Conservation (phyloP, 1,284 basidiomycete species). For the Grifola frondosa region DNA sequence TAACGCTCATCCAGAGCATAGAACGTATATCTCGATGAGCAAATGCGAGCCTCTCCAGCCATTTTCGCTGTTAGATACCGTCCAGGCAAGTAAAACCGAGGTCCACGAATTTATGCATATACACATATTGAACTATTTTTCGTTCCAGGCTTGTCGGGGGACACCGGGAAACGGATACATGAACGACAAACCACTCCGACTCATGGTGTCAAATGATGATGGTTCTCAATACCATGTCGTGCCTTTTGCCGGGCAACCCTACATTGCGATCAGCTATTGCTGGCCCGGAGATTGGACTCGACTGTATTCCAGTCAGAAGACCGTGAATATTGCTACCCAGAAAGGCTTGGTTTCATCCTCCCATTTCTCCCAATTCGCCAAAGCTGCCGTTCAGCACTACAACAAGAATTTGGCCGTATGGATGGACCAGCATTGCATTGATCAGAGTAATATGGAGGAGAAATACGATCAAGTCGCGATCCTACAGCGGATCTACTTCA, state of each 20-base stretch:
- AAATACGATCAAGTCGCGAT: conserved; percentile 16
- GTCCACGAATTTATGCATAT: too few species aligned
- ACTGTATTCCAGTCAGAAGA: conserved; percentile 1
- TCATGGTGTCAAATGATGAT: conserved; percentile 1
- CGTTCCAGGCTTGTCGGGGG: conserved; percentile 15
- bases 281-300: conserved; percentile 5
- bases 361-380: conserved; percentile 14
- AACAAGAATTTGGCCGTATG: conserved; percentile 6
- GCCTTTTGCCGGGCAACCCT: conserved; percentile 10
- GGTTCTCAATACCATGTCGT: conserved; percentile 4
- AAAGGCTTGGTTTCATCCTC: not conserved
- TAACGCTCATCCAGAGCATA: too few species aligned
- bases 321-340: not conserved
- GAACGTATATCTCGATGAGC: too few species aligned
- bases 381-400: conserved; percentile 4
- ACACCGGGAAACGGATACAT: not conserved
- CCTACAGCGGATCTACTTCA: conserved; percentile 14
- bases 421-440: conserved; percentile 17
- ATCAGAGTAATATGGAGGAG: conserved; percentile 8
- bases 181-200: conserved; percentile 7
- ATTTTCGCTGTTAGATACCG: too few species aligned
- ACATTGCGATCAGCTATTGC: conserved; percentile 15
- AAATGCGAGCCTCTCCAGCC: too few species aligned
- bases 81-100: too few species aligned
- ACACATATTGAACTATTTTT: too few species aligned